Evolutionary conservation across 177 flowering plant genomes (phyloP).

Genomic region (Telopea speciosissima): DNA sequence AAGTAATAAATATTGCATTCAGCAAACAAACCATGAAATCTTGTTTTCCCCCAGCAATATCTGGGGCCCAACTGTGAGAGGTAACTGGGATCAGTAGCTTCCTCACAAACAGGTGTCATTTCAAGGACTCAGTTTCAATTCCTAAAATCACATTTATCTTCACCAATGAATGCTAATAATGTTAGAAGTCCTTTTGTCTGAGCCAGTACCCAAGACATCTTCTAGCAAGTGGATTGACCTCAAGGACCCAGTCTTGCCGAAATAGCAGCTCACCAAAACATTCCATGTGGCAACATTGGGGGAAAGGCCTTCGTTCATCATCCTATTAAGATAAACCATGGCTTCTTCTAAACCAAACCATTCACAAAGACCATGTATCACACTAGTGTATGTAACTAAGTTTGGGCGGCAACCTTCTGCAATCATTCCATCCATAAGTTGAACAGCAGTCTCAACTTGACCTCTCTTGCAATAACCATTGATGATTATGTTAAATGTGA

Average conservation of each 20-base stretch:
- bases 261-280: conserved; percentile 42
- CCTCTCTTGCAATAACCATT: conserved; percentile 61
- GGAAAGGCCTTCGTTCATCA: conserved; percentile 47
- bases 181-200: background rate
- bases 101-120: too few species aligned
- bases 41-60: background rate
- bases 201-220: conserved; percentile 20
- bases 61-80: too few species aligned
- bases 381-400: conserved; percentile 50
- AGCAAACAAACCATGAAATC: background rate
- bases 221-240: conserved; percentile 30
- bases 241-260: conserved; percentile 27
- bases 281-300: conserved; percentile 67
- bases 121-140: background rate
- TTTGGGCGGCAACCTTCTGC: conserved; percentile 40
- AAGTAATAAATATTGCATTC: too few species aligned
- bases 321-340: conserved; percentile 38
- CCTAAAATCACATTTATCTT: background rate
- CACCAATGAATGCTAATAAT: background rate
- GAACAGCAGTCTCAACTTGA: conserved; percentile 36
- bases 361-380: conserved; percentile 56
- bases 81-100: too few species aligned
- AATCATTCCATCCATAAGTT: conserved; percentile 32
- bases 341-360: conserved; percentile 44
- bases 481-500: conserved; percentile 51